Base-by-base conservation (phyloP, 106 monocot genomes). In the Phalaenopsis aphrodite region DNA sequence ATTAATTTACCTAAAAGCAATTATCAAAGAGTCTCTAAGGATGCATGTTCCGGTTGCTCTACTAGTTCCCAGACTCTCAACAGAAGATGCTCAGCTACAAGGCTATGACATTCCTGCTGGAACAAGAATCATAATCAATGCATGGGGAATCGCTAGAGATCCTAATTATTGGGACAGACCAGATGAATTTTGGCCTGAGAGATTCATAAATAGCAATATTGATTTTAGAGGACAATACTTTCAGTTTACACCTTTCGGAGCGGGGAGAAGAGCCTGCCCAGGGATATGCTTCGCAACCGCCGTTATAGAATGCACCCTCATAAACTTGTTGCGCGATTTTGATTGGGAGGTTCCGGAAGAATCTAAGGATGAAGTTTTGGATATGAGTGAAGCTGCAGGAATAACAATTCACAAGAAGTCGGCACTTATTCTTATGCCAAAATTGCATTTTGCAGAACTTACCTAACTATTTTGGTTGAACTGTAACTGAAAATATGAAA, bases 151-250 rank as follows among this genome's bases (percentile, higher is more conserved):
- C 17, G 79, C 24, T 49, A 80, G 79, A 37, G 43, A 71, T 48
- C 45, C 69, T 3, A 39, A 38, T 11, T 12, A 42, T 16, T 80
- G 79, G 79, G 79, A 80, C 12, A 69, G n/a, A 5, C 23, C 79
- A 5, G 71, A 69, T 12, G 69, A 80, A 2, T 80, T 80, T 43
- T 46, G 67, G 61, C 79, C 79, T 23, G 71, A 80, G 12, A 80
- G 79, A 17, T 80, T 80, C 37, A 12, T 80, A 6, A 38, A 69
- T 30, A 69, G 24, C 48, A 41, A 18, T 9, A 49, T 68, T 4
- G 79, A 80, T 71, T 80, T 69, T 42, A 79, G 41, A 67, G 79
- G 79, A 2, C 79, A 79, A 11, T 6, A 66, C 42, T 79, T 79
- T 12, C 16, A 52, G n/a, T 47, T 69, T 14, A 41, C 17, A 43